Evolutionary conservation across 2,329 filamentous ascomycete species (phyloP), one percentile per base, ranked within the genome.

Genomic region (Phaeoacremonium minimum): DNA sequence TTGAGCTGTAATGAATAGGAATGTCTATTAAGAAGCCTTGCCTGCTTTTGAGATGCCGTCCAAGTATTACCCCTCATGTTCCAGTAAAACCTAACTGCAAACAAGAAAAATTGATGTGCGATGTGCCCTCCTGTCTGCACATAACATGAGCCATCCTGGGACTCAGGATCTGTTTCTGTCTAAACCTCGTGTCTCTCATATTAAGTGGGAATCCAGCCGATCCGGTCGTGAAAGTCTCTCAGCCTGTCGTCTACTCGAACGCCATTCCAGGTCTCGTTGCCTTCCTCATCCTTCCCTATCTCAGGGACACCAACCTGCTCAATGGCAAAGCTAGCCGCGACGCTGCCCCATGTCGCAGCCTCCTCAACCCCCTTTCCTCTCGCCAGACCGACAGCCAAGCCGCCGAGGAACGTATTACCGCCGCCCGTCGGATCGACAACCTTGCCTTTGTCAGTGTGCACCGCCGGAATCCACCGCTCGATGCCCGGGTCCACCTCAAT

Each of bases 351-450:
- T 1, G 77, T 69, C 5, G 85, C 81, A 5, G 88, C 89, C 49
- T 87, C 80, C 42, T 82, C 77, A 28, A 86, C 67, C 17, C 58
- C 53, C 47, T 74, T 67, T 2, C 77, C 80, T 35, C 83, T 64
- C 19, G 70, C 80, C 46, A 84, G 60, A 2, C 69, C 79, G 11
- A 81, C 67, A 0, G 70, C 65, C 32, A 80, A 48, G n/a, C 75
- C 73, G 15, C 74, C 73, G 16, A 96, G 67, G 50, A 96, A 97
- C 0, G 85, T 83, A 60, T 98, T 98, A 1, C 93, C 93, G 15
- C 89, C 93, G 8, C 93, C 93, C 0, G 93, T 97, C 1, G 91
- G 90, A 58, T 97, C 93, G n/a, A 93, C 66, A 2, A 96, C 87
- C 40, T 67, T 76, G 9, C 42, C 42, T 11, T 41, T 43, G 15